Conservation (phyloP, 768 basidiomycete genomes). For the Pilatotrama ljubarskyi region DNA sequence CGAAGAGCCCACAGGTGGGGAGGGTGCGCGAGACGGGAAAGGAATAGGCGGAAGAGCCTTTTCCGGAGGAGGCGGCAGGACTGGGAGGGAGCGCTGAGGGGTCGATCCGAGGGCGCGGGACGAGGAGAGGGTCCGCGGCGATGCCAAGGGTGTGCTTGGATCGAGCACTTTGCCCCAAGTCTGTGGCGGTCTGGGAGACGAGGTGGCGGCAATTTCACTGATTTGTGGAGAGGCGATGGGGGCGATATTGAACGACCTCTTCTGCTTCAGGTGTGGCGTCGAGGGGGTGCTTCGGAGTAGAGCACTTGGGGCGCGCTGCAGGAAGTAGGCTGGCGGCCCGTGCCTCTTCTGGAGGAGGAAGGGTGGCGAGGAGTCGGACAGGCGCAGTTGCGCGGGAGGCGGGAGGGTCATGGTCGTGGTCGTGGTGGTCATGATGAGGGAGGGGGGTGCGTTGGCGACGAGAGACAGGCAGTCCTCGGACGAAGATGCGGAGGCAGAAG, state of each 20-base stretch:
- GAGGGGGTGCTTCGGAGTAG: background rate
- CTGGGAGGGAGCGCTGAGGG: background rate
- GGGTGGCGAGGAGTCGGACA: conserved; percentile 5
- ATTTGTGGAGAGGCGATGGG: background rate
- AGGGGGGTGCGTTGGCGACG: background rate
- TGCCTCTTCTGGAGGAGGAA: conserved; percentile 10
- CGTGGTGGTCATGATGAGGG: conserved; percentile 15
- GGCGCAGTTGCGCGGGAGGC: background rate
- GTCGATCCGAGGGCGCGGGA: background rate
- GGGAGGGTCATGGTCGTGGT: conserved; percentile 10
- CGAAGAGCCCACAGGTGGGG: background rate
- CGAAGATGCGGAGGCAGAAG: conserved; percentile 14
- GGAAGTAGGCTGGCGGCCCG: conserved; percentile 6
- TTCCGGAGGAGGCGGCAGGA: conserved; percentile 3
- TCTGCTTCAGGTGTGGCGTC: background rate
- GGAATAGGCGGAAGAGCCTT: conserved; percentile 18
- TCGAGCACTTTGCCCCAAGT: background rate
- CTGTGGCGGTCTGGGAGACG: background rate
- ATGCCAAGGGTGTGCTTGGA: background rate
- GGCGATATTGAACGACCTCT: background rate
- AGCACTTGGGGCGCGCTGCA: conserved; percentile 5
- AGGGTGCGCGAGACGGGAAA: conserved; percentile 2
- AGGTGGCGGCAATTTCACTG: background rate
- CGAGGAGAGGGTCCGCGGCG: background rate
- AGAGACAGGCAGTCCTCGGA: background rate